Conservation (phyloP, 2,329 filamentous ascomycete genomes). For the Aspergillus sp. region DNA sequence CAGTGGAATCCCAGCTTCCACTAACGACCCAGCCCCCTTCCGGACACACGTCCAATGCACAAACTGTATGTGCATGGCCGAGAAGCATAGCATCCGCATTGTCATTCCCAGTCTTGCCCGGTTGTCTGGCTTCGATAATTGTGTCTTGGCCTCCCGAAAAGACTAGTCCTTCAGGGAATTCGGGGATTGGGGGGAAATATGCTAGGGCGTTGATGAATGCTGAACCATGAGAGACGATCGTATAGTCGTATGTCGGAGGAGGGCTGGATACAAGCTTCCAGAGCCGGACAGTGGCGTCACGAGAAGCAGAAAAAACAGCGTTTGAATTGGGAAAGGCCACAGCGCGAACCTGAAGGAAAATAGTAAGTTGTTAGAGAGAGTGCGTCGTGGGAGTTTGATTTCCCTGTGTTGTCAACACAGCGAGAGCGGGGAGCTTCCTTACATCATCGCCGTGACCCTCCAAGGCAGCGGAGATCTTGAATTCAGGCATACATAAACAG, state of each 20-base stretch:
- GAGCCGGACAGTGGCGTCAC: constrained; percentile 84
- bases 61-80: constrained; percentile 85
- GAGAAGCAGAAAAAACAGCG: constrained; percentile 77
- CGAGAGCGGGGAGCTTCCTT: constrained; percentile 40
- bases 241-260: constrained; percentile 72
- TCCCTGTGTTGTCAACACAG: constrained; percentile 16
- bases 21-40: constrained; percentile 76
- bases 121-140: constrained; percentile 84
- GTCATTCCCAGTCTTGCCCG: constrained; percentile 64
- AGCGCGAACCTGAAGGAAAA: constrained; percentile 69
- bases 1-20: constrained; percentile 89
- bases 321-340: constrained; percentile 74
- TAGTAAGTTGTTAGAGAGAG: constrained; percentile 59
- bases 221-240: constrained; percentile 75
- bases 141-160: constrained; percentile 88
- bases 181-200: constrained; percentile 67
- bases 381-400: constrained; percentile 4
- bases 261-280: constrained; percentile 71
- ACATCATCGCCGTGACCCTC: constrained; percentile 93
- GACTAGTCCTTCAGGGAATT: constrained; percentile 75
- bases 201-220: constrained; percentile 86
- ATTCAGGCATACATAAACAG: constrained; percentile 66
- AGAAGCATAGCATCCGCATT: constrained; percentile 83
- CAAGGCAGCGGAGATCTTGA: constrained; percentile 89
- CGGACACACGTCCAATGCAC: constrained; percentile 75